Evolutionary conservation across 345 rosid species (phyloP).

Genomic region (Hirschfeldia incana): DNA sequence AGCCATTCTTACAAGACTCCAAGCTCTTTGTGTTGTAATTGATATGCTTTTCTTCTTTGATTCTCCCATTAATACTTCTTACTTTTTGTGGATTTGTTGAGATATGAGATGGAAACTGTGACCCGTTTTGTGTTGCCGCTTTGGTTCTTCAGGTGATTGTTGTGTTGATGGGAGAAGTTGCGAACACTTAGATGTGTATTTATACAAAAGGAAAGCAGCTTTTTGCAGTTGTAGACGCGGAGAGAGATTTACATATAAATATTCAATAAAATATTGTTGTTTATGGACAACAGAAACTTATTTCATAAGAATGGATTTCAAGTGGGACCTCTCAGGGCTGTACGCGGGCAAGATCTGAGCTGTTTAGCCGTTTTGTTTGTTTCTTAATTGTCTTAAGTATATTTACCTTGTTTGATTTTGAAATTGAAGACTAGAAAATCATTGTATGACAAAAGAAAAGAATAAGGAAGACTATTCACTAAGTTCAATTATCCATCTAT

Average conservation of each 20-base stretch:
- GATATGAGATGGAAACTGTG: background rate
- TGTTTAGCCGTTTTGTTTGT: slow-evolving; percentile 36
- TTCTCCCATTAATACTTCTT: slow-evolving; percentile 11
- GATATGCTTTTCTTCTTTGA: slow-evolving; percentile 42
- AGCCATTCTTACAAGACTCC: slow-evolving; percentile 61
- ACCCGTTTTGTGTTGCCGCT: background rate
- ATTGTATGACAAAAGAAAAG: no score
- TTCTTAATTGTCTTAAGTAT: background rate
- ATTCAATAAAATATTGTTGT: background rate
- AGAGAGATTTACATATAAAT: slow-evolving; percentile 3
- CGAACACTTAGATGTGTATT: background rate
- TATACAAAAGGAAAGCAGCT: slow-evolving; percentile 5
- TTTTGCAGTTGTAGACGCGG: slow-evolving; percentile 29
- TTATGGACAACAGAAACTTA: background rate
- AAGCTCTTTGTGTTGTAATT: slow-evolving; percentile 39
- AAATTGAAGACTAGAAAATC: background rate
- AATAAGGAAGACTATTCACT: background rate
- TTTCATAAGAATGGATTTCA: slow-evolving; percentile 3
- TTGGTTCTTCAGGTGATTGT: slow-evolving; percentile 17
- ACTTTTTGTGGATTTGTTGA: background rate
- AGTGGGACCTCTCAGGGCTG: slow-evolving; percentile 29
- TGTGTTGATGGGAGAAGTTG: slow-evolving; percentile 22
- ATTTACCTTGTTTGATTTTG: background rate
- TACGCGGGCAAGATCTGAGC: slow-evolving; percentile 40
- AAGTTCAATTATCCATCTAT: no score